Evolutionary conservation across 106 monocot genomes (phyloP).

Genomic region (Hemerocallis citrina): DNA sequence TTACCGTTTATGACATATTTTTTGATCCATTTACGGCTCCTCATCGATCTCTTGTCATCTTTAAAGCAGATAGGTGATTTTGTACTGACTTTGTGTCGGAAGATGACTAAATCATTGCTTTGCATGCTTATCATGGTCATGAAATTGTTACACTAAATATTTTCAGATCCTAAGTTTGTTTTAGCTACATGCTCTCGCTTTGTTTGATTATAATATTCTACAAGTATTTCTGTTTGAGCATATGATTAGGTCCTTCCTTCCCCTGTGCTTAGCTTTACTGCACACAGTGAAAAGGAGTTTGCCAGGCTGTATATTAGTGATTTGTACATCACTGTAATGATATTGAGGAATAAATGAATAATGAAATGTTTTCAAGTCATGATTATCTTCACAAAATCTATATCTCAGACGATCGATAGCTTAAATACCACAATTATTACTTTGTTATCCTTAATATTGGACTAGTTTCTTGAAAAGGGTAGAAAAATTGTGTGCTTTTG

Average conservation of each 20-base stretch:
- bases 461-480: neutral
- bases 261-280: neutral
- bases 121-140: slow-evolving; percentile 1
- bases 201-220: neutral
- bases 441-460: neutral
- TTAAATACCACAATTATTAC: neutral
- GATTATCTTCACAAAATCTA: too few species aligned
- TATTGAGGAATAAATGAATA: too few species aligned
- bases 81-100: slow-evolving; percentile 12
- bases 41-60: slow-evolving; percentile 1
- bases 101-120: slow-evolving; percentile 3
- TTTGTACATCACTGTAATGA: too few species aligned
- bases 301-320: too few species aligned
- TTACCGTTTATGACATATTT: neutral
- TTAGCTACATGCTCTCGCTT: neutral
- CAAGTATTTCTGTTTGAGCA: neutral
- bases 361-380: too few species aligned
- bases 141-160: neutral
- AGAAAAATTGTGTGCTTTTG: neutral
- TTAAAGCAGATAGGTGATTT: slow-evolving; percentile 11
- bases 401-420: too few species aligned
- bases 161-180: neutral
- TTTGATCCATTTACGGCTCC: neutral
- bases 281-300: neutral
- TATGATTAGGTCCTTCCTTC: neutral